phyloP scores from a whole-genome alignment of 495 filamentous ascomycete genomes.

The Tuber brumale region DNA sequence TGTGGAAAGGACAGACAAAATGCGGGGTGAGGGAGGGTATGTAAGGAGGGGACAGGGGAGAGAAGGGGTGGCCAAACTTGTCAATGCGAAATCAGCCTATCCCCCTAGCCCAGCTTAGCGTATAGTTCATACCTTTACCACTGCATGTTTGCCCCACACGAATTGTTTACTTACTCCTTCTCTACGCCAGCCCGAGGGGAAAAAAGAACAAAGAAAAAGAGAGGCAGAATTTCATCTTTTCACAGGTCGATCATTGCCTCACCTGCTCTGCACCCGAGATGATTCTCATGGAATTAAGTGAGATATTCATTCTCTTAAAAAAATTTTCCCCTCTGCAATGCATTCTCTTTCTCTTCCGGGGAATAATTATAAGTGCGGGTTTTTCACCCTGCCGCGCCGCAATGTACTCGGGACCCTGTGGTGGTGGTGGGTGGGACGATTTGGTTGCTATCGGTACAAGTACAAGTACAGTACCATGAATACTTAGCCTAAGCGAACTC shows the following conservation, averaged over 20 bases:
- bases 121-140: not conserved
- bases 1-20: not conserved
- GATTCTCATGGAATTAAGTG: not conserved
- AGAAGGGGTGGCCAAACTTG: not conserved
- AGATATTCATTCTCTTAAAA: not conserved
- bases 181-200: not conserved
- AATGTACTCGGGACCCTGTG: no score
- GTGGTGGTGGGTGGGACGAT: no score
- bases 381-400: no score
- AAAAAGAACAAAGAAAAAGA: not conserved
- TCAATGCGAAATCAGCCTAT: not conserved
- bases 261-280: not conserved
- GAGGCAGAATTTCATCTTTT: not conserved
- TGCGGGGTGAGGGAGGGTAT: slow-evolving; percentile 12
- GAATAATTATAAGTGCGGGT: no score
- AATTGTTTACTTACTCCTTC: not conserved
- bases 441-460: not conserved
- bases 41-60: not conserved
- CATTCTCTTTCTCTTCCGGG: no score
- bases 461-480: no score
- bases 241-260: not conserved
- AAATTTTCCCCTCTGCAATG: no score
- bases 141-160: not conserved
- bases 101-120: not conserved
- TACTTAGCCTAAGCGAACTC: not conserved